Evolutionary conservation across 2,329 filamentous ascomycete species (phyloP).

Genomic region (Fusarium bactridioides): DNA sequence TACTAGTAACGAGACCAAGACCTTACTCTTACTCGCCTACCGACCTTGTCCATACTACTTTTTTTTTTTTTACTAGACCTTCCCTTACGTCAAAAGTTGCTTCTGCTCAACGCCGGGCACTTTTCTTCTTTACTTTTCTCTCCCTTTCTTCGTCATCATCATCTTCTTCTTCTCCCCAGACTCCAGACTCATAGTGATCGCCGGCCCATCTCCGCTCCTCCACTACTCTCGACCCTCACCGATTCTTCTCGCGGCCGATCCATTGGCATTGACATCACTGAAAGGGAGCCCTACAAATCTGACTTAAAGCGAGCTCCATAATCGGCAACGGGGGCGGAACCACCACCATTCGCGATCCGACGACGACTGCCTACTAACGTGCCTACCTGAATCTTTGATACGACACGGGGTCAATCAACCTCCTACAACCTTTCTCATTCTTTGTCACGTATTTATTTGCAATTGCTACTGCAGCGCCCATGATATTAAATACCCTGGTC

Average conservation of each 20-base stretch:
- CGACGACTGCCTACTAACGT: neutral
- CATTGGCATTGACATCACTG: constrained; percentile 34
- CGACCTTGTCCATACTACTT: neutral
- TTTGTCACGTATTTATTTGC: constrained; percentile 1
- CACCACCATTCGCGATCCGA: constrained; percentile 10
- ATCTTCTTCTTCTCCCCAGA: constrained; percentile 1
- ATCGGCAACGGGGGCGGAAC: constrained; percentile 7
- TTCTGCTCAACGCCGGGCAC: constrained; percentile 6
- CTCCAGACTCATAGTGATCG: constrained; percentile 16
- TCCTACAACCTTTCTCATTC: constrained; percentile 6
- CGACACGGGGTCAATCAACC: constrained; percentile 3
- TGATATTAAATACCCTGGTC: constrained; percentile 29
- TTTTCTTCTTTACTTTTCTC: constrained; percentile 2
- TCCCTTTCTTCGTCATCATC: constrained; percentile 3
- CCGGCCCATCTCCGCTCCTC: constrained; percentile 26
- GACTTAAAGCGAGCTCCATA: constrained; percentile 30
- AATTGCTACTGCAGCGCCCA: constrained; percentile 15
- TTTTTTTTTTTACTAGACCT: neutral
- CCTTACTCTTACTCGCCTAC: constrained; percentile 7
- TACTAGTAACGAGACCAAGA: neutral
- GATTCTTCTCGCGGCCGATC: constrained; percentile 31
- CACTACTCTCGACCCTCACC: constrained; percentile 25
- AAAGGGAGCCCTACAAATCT: constrained; percentile 6
- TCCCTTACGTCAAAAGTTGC: constrained; percentile 23
- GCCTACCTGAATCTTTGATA: neutral